Conservation (phyloP, 2,329 filamentous ascomycete species). For the Clonostachys chloroleuca region DNA sequence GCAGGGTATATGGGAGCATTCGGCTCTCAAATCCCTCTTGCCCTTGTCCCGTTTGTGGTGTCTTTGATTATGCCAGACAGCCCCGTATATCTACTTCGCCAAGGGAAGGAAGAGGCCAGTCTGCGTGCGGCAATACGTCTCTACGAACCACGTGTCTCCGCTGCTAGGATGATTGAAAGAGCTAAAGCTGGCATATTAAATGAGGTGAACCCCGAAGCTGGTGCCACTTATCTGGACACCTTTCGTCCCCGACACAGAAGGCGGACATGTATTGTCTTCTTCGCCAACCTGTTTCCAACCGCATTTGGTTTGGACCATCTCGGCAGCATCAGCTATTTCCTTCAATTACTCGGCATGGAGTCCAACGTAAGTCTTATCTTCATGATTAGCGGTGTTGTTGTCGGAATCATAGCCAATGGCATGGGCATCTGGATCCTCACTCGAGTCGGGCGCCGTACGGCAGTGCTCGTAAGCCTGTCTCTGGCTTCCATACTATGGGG, state of each 20-base stretch:
- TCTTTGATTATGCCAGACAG: slow-evolving; percentile 43
- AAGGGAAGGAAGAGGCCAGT: slow-evolving; percentile 27
- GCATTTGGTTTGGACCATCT: slow-evolving; percentile 40
- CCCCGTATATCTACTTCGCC: slow-evolving; percentile 41
- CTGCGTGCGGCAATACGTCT: slow-evolving; percentile 43
- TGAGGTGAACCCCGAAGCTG: slow-evolving; percentile 16
- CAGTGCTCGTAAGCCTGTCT: slow-evolving; percentile 25
- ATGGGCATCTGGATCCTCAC: slow-evolving; percentile 35
- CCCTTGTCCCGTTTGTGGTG: slow-evolving; percentile 32
- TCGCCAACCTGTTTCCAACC: slow-evolving; percentile 33
- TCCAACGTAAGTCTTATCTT: slow-evolving; percentile 29
- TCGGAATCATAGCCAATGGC: slow-evolving; percentile 36
- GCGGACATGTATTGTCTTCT: slow-evolving; percentile 32
- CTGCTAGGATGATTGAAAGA: slow-evolving; percentile 7
- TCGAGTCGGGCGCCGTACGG: slow-evolving; percentile 28
- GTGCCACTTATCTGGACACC: slow-evolving; percentile 41
- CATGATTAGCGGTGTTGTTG: slow-evolving; percentile 36
- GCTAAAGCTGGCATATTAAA: slow-evolving; percentile 30
- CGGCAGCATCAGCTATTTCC: slow-evolving; percentile 32
- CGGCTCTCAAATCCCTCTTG: slow-evolving; percentile 37
- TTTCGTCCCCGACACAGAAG: slow-evolving; percentile 36
- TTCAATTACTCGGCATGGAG: slow-evolving; percentile 24
- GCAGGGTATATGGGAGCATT: slow-evolving; percentile 31
- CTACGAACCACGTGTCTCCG: slow-evolving; percentile 4
- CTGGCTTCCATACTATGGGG: slow-evolving; percentile 30